Conservation (phyloP, 208 protist genomes). For the Novymonas esmeraldas region DNA sequence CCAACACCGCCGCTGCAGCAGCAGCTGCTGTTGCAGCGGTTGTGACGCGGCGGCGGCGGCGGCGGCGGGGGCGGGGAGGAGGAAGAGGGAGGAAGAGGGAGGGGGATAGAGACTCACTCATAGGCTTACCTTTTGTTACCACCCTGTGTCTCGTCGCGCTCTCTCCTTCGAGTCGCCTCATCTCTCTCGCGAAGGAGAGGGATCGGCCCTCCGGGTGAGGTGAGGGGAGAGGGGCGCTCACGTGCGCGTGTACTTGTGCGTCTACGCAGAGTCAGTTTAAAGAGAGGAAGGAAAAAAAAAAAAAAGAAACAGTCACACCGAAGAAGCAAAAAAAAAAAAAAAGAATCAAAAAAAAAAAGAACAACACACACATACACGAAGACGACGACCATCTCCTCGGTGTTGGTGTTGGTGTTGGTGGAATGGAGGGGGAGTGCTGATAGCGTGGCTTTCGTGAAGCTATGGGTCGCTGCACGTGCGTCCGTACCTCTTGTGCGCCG, state of each 20-base stretch:
- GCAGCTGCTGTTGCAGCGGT: not conserved
- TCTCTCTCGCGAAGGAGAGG: not conserved
- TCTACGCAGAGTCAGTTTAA: slow-evolving; percentile 3
- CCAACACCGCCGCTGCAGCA: not conserved
- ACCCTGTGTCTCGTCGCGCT: not conserved
- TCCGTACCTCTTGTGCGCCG: too few relatives aligned
- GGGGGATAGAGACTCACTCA: not conserved
- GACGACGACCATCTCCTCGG: not conserved
- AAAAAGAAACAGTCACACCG: not conserved
- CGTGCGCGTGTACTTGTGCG: not conserved
- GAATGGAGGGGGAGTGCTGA: too few relatives aligned
- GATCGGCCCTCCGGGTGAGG: not conserved
- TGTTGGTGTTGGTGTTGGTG: too few relatives aligned
- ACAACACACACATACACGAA: not conserved
- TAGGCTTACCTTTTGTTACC: not conserved
- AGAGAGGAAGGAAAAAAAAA: not conserved
- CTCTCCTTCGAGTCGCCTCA: not conserved
- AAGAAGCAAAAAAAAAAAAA: not conserved
- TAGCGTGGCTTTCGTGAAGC: too few relatives aligned
- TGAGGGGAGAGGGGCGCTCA: too few relatives aligned
- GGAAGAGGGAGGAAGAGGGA: not conserved
- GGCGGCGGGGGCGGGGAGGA: not conserved
- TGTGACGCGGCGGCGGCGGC: not conserved
- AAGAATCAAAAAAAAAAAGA: not conserved
- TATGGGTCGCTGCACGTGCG: too few relatives aligned